Evolutionary conservation across 2,329 filamentous ascomycete genomes (phyloP), one percentile per base, ranked within the genome.

Genomic region (Teratosphaeria gauchensis): DNA sequence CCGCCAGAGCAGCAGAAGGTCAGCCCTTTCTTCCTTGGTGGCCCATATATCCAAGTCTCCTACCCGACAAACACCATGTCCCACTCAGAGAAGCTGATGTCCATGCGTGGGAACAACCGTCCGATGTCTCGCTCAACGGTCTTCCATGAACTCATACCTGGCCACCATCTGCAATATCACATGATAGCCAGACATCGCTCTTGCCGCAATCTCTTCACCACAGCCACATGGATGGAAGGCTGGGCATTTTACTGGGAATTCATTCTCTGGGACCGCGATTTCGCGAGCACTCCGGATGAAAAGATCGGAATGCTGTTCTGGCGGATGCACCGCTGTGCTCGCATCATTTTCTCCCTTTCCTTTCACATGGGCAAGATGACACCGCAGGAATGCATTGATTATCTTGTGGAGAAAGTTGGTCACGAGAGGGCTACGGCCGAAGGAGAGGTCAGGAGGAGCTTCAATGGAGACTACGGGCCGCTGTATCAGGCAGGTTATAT

Each of bases 231-330:
- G 71, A 77, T 82, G 42, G 83, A 85, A 67, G 82, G 82, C 19
- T 84, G 82, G 82, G 79, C 82, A 9, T 76, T 84, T 63, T 85
- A 85, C 66, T 84, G 82, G 82, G 83, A 85, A 70, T 73, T 84
- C 64, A 66, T 83, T 19, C 73, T 85, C 16, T 85, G 81, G 81
- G 69, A 80, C 51, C 74, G 79, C 31, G 75, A 75, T 32, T 84
- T 83, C 64, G 76, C 78, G 58, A 71, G 72, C 3, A 74, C 74
- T 0, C 74, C 82, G 0, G 77, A 81, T 59, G 79, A 84, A 61
- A 75, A 75, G 46, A 75, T 85, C 24, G 82, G 82, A 0, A 81
- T 83, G 62, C 69, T 85, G 7, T 85, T 84, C 67, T 85, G 82
- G 82, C 76, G 81, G 14, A 83, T 85, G 78, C 82, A 85, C 66